Evolutionary conservation across 2,329 filamentous ascomycete genomes (phyloP), one percentile per base, ranked within the genome.

Genomic region (Penicillium sp.): DNA sequence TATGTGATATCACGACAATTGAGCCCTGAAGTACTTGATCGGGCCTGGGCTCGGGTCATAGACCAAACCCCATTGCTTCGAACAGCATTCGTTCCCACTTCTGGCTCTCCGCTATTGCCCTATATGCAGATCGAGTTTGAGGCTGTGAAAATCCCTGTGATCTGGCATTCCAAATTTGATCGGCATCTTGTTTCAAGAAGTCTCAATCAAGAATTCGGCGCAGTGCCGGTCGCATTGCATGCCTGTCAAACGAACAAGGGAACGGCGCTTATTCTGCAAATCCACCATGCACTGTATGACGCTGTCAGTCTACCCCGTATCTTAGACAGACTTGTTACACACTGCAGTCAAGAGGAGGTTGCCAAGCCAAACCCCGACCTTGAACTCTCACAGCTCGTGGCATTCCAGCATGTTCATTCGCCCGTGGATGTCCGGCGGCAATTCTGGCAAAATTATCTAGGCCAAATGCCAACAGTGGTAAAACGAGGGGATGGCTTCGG

Each of bases 281-380:
- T 97, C 5, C 92, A 96, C 60, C 92, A 97, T 70, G 89, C 89
- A 0, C 78, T 97, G 0, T 97, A 97, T 68, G 93, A 97, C 70
- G 92, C 87, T 6, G 81, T 95, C 57, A 94, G 89, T 64, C 77
- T 97, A 5, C 83, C 86, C 1, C 69, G 81, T 0, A 74, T 96
- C 6, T 76, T 91, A 22, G 68, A 80, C 14, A 73, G 81, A 39
- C 73, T 88, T 13, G 72, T 79, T 58, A 59, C 65, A 5, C 61
- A 77, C 35, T 85, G 70, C 74, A 74, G 64, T 38, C 66, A 63
- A 40, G 22, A 35, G 8, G 46, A 60, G 14, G 11, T 56, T 10
- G 18, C 59, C 20, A 24, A 50, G 16, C 22, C 55, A 22, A 45
- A 59, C 22, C 56, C 66, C 45, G 65, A 65, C 5, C 44, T 64